Conservation (phyloP, 768 basidiomycete species). For the Suillus subalutaceus region DNA sequence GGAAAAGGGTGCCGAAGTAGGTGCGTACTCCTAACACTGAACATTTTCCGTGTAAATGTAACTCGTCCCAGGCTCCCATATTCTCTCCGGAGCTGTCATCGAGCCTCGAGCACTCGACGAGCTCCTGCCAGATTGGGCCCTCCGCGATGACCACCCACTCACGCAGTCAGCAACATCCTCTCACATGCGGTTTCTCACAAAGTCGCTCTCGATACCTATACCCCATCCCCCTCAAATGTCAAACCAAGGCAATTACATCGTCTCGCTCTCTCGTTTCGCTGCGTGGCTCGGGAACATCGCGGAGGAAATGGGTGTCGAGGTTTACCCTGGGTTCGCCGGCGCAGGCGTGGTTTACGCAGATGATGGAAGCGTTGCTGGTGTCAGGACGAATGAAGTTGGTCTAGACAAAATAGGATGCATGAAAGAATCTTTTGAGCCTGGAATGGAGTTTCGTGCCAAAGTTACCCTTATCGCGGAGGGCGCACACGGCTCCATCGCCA, state of each 20-base stretch:
- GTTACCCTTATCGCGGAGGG: slow-evolving; percentile 94
- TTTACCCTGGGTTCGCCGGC: slow-evolving; percentile 97
- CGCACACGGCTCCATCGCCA: slow-evolving; percentile 89
- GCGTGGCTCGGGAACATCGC: slow-evolving; percentile 89
- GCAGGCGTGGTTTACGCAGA: slow-evolving; percentile 75
- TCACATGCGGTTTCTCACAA: slow-evolving; percentile 85
- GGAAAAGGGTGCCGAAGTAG: slow-evolving; percentile 93
- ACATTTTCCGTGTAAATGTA: not conserved
- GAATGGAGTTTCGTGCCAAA: slow-evolving; percentile 93
- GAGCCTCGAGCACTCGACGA: slow-evolving; percentile 92
- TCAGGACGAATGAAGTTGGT: slow-evolving; percentile 93
- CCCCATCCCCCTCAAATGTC: slow-evolving; percentile 98
- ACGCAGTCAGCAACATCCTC: slow-evolving; percentile 78
- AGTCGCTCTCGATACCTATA: slow-evolving; percentile 69
- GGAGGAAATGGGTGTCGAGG: slow-evolving; percentile 86
- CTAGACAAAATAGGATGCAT: slow-evolving; percentile 73
- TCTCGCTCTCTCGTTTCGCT: slow-evolving; percentile 86
- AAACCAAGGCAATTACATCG: slow-evolving; percentile 92
- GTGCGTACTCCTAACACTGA: slow-evolving; percentile 45
- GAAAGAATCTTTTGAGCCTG: slow-evolving; percentile 92
- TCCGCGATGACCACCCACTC: slow-evolving; percentile 71
- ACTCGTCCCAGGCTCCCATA: slow-evolving; percentile 76
- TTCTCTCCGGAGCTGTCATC: slow-evolving; percentile 93
- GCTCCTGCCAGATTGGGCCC: slow-evolving; percentile 84
- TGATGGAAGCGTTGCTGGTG: slow-evolving; percentile 55